Evolutionary conservation across 2,329 filamentous ascomycete species (phyloP).

Genomic region (Coniella lustricola): DNA sequence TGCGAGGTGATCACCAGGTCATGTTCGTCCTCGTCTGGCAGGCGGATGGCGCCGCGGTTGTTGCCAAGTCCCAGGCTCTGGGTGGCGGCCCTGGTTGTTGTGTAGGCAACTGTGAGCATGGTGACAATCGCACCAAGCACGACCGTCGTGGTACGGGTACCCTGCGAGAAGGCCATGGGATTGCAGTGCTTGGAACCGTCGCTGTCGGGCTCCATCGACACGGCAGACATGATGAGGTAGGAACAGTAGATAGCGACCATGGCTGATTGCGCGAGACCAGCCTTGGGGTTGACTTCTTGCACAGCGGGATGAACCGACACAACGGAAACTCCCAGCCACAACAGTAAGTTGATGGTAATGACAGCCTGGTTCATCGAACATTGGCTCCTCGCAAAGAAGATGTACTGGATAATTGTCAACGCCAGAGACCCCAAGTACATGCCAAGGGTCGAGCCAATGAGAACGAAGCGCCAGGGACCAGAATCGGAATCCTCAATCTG

Average conservation of each 20-base stretch:
- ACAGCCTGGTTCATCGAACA: slow-evolving; percentile 96
- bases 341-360: slow-evolving; percentile 85
- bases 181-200: slow-evolving; percentile 90
- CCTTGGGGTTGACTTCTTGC: slow-evolving; percentile 87
- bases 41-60: slow-evolving; percentile 50
- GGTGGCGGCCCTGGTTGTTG: slow-evolving; percentile 90
- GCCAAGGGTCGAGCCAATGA: slow-evolving; percentile 84
- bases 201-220: slow-evolving; percentile 96
- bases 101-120: slow-evolving; percentile 95
- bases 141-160: slow-evolving; percentile 82
- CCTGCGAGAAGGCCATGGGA: slow-evolving; percentile 76
- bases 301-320: slow-evolving; percentile 85
- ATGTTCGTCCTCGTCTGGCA: slow-evolving; percentile 71
- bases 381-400: slow-evolving; percentile 77
- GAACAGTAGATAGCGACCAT: slow-evolving; percentile 99
- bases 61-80: slow-evolving; percentile 72
- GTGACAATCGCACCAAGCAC: slow-evolving; percentile 92
- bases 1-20: slow-evolving; percentile 84
- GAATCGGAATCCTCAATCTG: slow-evolving; percentile 91
- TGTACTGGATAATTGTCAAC: slow-evolving; percentile 95
- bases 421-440: slow-evolving; percentile 90
- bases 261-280: slow-evolving; percentile 91
- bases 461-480: slow-evolving; percentile 70
- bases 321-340: slow-evolving; percentile 72
- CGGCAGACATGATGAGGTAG: slow-evolving; percentile 95